phyloP scores from a whole-genome alignment of 2,329 filamentous ascomycete genomes.

The Apiospora kogelbergensis region DNA sequence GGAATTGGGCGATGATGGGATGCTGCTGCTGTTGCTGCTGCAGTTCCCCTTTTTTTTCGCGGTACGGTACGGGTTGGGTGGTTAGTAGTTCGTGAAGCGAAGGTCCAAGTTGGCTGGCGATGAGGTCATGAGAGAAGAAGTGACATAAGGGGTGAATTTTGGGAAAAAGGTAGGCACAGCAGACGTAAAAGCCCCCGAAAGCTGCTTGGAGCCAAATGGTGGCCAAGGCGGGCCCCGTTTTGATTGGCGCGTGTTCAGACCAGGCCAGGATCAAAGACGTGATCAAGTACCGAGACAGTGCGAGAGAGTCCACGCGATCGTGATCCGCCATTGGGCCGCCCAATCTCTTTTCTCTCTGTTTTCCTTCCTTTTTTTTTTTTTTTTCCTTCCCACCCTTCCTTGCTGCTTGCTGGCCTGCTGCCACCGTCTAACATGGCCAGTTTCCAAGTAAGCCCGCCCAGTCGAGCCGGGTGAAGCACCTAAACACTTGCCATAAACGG shows the following conservation, averaged over 20 bases:
- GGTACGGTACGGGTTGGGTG: slow-evolving; percentile 10
- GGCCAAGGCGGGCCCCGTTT: slow-evolving; percentile 19
- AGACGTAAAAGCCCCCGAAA: slow-evolving; percentile 36
- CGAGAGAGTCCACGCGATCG: not conserved
- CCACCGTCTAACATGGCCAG: slow-evolving; percentile 6
- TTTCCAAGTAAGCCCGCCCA: not conserved
- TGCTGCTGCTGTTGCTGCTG: slow-evolving; percentile 12
- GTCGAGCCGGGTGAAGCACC: not conserved
- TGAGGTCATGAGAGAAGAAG: slow-evolving; percentile 40
- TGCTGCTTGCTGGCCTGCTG: not conserved
- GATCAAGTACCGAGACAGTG: slow-evolving; percentile 15
- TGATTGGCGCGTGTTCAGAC: slow-evolving; percentile 6
- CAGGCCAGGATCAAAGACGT: slow-evolving; percentile 10
- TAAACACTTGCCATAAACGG: not conserved
- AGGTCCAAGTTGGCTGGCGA: slow-evolving; percentile 31
- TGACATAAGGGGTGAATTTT: slow-evolving; percentile 39
- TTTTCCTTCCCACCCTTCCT: not conserved
- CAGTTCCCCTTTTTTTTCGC: slow-evolving; percentile 12
- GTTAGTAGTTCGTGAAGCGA: slow-evolving; percentile 18
- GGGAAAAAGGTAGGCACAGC: slow-evolving; percentile 35
- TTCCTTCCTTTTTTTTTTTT: not conserved
- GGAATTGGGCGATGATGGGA: not conserved
- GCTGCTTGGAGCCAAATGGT: slow-evolving; percentile 25
- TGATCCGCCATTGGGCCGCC: slow-evolving; percentile 1
- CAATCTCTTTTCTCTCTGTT: not conserved